Base-by-base conservation (phyloP, 75 land plant genomes). In the Pinus tabuliformis region DNA sequence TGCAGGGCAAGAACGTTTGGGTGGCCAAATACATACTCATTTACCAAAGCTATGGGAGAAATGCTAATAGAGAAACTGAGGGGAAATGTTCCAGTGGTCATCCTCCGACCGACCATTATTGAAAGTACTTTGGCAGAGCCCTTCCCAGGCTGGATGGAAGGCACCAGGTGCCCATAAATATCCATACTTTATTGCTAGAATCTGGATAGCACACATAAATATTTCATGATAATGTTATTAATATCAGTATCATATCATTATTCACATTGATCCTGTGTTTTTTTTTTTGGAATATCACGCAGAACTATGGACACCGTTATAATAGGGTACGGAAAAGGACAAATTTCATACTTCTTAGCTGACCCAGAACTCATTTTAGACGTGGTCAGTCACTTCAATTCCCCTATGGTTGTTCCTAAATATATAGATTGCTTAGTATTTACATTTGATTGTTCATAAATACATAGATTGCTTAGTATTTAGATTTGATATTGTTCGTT, bases 1-100 rank as follows among this genome's bases (percentile, higher is more conserved):
- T 20, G 24, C 79, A 86, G 88, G 82, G 88, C 88, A 57, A 62
- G 73, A 61, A 36, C 52, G 8, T 83, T 82, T 89, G 90, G 90
- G 21, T 89, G 90, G 90, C 89, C 85, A 73, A 89, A 89, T 71
- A 75, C 86, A 14, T 89, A 89, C 60, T 89, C 81, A 14, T 86
- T 89, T 63, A 86, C 90, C 21, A 89, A 89, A 62, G 86, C 90
- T 17, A 76, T 89, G 89, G 90, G 89, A 28, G 90, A 89, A 73
- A 86, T 86, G 89, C 2, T 89, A 37, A 18, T 89, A 6, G 81
- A 71, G 16, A 21, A 75, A 13, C 26, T 57, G 24, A 75, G 83
- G 52, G 81, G 37, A 13, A 61, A 86, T 28, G 12, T 83, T 18
- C 89, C 90, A 14, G 65, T 83, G 21, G 83, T 89, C 11, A 81